Evolutionary conservation across 345 rosid genomes (phyloP).

Genomic region (Syzygium aqueum): DNA sequence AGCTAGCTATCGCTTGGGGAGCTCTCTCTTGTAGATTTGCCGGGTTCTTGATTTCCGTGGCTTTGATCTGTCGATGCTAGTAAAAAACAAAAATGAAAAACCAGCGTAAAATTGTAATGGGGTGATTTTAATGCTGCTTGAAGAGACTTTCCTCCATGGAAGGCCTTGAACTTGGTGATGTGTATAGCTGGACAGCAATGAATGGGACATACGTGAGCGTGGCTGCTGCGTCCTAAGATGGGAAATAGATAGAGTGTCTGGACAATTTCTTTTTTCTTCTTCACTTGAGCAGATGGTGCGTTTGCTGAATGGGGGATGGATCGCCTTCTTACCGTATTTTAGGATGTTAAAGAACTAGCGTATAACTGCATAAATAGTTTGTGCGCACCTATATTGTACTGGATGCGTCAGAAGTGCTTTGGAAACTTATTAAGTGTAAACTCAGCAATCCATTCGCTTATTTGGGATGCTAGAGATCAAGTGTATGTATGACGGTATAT

Average conservation of each 20-base stretch:
- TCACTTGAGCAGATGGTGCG: neutral
- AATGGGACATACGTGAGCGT: neutral
- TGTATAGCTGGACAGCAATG: neutral
- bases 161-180: neutral
- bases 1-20: neutral
- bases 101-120: neutral
- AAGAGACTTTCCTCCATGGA: neutral
- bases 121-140: neutral
- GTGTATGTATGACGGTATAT: neutral
- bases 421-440: neutral
- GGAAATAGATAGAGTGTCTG: neutral
- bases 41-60: neutral
- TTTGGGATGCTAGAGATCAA: neutral
- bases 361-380: neutral
- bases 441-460: neutral
- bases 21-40: neutral
- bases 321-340: neutral
- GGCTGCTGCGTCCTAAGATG: neutral
- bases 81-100: neutral
- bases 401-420: neutral
- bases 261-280: neutral
- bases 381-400: neutral
- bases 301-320: neutral
- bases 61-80: neutral
- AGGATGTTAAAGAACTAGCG: neutral